Evolutionary conservation across 2,329 filamentous ascomycete species (phyloP).

Genomic region (Pestalotiopsis sp.): DNA sequence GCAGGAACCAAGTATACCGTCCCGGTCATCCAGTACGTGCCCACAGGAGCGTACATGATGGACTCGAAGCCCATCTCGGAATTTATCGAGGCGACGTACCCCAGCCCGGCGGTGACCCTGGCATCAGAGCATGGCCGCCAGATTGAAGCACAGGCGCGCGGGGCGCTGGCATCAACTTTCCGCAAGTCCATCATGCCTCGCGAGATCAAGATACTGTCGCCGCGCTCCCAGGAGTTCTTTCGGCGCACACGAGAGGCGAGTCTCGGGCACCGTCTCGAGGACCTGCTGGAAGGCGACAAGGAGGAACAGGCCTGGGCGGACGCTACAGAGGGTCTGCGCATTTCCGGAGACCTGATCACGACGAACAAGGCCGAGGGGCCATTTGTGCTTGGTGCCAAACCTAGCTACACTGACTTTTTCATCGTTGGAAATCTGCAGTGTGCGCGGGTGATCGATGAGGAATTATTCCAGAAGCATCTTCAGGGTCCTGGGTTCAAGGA

Average conservation of each 20-base stretch:
- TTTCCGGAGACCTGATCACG: conserved; percentile 34
- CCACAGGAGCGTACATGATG: conserved; percentile 41
- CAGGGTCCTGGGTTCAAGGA: conserved; percentile 26
- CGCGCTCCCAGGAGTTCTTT: conserved; percentile 39
- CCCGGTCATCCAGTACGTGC: conserved; percentile 42
- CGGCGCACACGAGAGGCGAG: conserved; percentile 36
- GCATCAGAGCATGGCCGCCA: conserved; percentile 14
- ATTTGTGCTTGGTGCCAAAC: conserved; percentile 39
- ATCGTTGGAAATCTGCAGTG: conserved; percentile 36
- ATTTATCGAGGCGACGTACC: conserved; percentile 44
- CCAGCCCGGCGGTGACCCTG: conserved; percentile 32
- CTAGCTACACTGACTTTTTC: conserved; percentile 40
- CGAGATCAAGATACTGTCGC: conserved; percentile 38
- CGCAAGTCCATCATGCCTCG: conserved; percentile 37
- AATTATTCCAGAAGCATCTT: conserved; percentile 22
- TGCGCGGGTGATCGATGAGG: conserved; percentile 8
- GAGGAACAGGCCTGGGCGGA: conserved; percentile 32
- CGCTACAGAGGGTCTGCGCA: conserved; percentile 27
- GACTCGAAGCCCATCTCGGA: conserved; percentile 40
- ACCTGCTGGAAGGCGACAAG: conserved; percentile 30
- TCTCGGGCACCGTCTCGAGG: conserved; percentile 31
- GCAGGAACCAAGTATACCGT: conserved; percentile 38
- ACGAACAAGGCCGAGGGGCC: conserved; percentile 37
- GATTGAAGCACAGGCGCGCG: conserved; percentile 10
- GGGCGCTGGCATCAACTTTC: conserved; percentile 28